Percentiles rank a stretch among this genome's conserved stretches.
Evolutionary conservation across 2,329 filamentous ascomycete species (phyloP).

Genomic region (Aspergillus sp.): DNA sequence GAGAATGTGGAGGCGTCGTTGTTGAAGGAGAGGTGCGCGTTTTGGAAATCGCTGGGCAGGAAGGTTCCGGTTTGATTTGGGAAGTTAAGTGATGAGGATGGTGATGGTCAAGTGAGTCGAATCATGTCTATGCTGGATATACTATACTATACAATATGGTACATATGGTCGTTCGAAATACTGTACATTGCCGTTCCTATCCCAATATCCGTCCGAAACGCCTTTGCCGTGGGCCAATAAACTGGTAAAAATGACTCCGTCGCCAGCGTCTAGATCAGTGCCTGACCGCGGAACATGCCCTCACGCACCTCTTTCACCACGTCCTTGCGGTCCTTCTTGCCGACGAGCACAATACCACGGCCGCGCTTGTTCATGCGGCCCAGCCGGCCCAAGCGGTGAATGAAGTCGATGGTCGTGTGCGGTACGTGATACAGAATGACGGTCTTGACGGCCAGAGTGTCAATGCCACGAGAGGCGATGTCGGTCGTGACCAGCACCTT

Average conservation of each 20-base stretch:
- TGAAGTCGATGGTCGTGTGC: slow-evolving; percentile 96
- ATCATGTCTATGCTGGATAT: slow-evolving; percentile 6
- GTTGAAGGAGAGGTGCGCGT: slow-evolving; percentile 51
- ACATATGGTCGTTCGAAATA: slow-evolving; percentile 1
- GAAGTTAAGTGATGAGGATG: background rate
- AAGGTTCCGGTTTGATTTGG: slow-evolving; percentile 46
- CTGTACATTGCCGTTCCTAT: background rate
- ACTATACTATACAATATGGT: slow-evolving; percentile 11
- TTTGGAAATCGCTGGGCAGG: slow-evolving; percentile 51
- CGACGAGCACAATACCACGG: slow-evolving; percentile 84
- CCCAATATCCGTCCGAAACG: too few relatives aligned
- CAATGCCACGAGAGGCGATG: slow-evolving; percentile 86
- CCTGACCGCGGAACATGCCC: slow-evolving; percentile 80
- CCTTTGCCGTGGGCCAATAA: too few relatives aligned
- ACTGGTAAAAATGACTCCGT: too few relatives aligned
- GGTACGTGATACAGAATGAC: slow-evolving; percentile 97
- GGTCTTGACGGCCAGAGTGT: slow-evolving; percentile 85
- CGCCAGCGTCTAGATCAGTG: slow-evolving; percentile 64
- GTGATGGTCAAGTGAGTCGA: background rate
- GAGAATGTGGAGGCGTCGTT: slow-evolving; percentile 35
- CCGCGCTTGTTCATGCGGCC: slow-evolving; percentile 91
- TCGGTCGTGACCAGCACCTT: slow-evolving; percentile 95
- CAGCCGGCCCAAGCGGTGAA: slow-evolving; percentile 87
- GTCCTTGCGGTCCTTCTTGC: slow-evolving; percentile 84
- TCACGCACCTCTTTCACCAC: slow-evolving; percentile 89